Conservation (phyloP, 768 basidiomycete species). For the Calocera viscosa region DNA sequence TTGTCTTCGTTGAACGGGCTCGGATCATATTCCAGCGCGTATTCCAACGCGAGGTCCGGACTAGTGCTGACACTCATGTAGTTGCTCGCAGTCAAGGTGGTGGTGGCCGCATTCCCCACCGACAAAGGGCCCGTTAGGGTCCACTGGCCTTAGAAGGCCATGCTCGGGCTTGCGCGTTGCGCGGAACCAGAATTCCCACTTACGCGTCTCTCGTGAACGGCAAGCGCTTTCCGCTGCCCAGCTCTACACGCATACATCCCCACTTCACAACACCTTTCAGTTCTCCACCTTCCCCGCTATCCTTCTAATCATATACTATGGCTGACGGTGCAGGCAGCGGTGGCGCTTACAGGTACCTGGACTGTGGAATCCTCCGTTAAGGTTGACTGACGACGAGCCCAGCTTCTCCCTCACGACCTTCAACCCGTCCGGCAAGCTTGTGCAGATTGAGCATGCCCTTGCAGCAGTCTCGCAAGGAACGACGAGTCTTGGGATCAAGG, state of each 20-base stretch:
- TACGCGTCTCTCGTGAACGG: not conserved
- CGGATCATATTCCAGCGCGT: not conserved
- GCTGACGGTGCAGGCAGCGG: conserved; percentile 27
- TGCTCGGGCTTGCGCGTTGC: not conserved
- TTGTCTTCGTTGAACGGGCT: not conserved
- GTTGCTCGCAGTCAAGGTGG: too few species aligned
- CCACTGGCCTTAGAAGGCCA: too few species aligned
- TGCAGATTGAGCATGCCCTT: conserved; percentile 98
- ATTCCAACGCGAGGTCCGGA: not conserved
- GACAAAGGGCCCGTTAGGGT: too few species aligned
- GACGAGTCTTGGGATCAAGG: conserved; percentile 97
- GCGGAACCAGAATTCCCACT: conserved; percentile 5
- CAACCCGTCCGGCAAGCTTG: conserved; percentile 96
- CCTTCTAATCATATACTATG: not conserved
- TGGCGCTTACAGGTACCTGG: conserved; percentile 56
- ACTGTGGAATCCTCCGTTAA: not conserved
- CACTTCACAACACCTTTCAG: not conserved
- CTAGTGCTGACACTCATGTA: too few species aligned
- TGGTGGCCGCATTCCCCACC: too few species aligned
- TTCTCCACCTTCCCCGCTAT: not conserved
- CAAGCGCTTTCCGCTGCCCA: too few species aligned
- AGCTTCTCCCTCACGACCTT: conserved; percentile 99
- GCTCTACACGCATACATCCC: not conserved
- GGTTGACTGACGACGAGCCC: conserved; percentile 11
- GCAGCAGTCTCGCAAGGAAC: conserved; percentile 92